Evolutionary conservation across 176 grass and related monocot species (phyloP).

Genomic region (Hordeum marinum): DNA sequence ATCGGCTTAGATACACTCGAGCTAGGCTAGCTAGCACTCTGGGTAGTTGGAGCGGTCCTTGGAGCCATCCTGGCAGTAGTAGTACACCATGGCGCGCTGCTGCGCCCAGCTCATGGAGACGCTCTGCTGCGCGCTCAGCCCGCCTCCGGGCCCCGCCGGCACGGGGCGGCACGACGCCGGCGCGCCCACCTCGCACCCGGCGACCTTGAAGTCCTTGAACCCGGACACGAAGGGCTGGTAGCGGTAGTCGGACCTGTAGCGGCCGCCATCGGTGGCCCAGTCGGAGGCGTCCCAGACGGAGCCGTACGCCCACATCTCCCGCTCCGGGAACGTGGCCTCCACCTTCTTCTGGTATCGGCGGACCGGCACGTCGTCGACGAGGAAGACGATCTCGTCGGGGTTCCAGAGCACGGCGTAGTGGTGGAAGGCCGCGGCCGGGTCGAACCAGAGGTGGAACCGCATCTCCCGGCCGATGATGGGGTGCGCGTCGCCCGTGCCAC

Average conservation of each 20-base stretch:
- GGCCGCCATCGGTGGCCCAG: constrained; percentile 76
- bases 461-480: constrained; percentile 71
- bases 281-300: constrained; percentile 88
- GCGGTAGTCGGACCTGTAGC: constrained; percentile 57
- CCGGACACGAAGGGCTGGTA: constrained; percentile 68
- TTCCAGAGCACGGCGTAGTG: constrained; percentile 82
- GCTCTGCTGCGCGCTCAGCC: constrained; percentile 48
- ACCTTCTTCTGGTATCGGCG: constrained; percentile 44
- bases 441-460: constrained; percentile 90
- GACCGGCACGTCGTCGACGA: constrained; percentile 67
- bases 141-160: constrained; percentile 30
- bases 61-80: constrained; percentile 63
- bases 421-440: constrained; percentile 59
- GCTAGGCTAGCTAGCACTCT: constrained; percentile 47
- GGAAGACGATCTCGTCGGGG: constrained; percentile 86
- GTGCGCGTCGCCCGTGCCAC: constrained; percentile 58
- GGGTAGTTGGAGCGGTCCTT: constrained; percentile 62
- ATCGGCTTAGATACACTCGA: too few species aligned
- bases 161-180: constrained; percentile 29
- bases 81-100: constrained; percentile 59
- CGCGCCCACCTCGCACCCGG: constrained; percentile 40
- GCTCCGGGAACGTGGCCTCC: constrained; percentile 7
- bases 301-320: constrained; percentile 73
- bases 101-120: constrained; percentile 71
- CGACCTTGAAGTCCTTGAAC: constrained; percentile 36